Base-by-base conservation (phyloP, 2,329 filamentous ascomycete species). In the Xylaria polymorpha region DNA sequence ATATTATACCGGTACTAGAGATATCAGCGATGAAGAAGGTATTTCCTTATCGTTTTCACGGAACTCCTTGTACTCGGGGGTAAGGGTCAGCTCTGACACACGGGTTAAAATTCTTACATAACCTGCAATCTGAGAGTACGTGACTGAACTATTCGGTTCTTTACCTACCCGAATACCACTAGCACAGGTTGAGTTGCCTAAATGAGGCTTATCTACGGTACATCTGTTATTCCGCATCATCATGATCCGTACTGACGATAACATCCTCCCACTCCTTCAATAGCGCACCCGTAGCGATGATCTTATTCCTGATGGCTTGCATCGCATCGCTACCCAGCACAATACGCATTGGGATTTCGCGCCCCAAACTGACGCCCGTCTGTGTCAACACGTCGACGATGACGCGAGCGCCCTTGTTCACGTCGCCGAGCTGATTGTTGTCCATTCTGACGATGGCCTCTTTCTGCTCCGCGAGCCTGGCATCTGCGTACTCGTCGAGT, bases 211-310 rank as follows among this genome's bases (percentile, higher is more conserved):
- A 48, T 57, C 50, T 46, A 41, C n/a, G n/a, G n/a, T n/a, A n/a
- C 20, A 29, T 18, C 25, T 57, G 15, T 41, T 37, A 12, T 37
- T 25, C 29, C 7, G 14, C 39, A 50, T 56, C 25, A 46, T 63
- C 51, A 43, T n/a, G 51, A 51, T 67, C 60, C n/a, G 59, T 63
- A 15, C 51, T 58, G n/a, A 58, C 35, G 43, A 64, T 64, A 3
- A 46, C 44, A 59, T 46, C 53, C 37, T 53, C 46, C 65, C 48
- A 39, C 39, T 61, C 39, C 41, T n/a, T 32, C 39, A 55, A 48
- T 6, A 50, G 37, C 41, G 39, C 32, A 20, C 64, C 51, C 8
- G 46, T 64, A 15, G 32, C 32, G 48, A 44, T 59, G 15, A 63
- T 29, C 55, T 64, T 68, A 20, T 60, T 51, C 41, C 22, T 41